Percentiles rank a stretch among this genome's conserved stretches.
Conservation (phyloP, 1,139 yeast species). For the Sugiyamaella castrensis region DNA sequence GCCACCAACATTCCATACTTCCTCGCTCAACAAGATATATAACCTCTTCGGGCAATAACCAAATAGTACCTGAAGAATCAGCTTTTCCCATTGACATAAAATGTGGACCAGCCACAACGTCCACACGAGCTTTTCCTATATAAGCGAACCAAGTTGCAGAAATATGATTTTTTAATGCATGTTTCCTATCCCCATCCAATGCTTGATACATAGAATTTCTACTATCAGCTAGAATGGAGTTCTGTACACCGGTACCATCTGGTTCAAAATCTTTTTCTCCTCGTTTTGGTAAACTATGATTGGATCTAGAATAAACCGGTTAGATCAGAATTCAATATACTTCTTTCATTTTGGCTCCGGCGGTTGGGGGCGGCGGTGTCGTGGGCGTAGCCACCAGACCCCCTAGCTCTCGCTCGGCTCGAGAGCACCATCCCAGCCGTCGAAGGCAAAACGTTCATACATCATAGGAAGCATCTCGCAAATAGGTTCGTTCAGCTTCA, state of each 20-base stretch:
- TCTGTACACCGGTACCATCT: slow-evolving; percentile 67
- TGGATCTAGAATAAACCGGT: not conserved
- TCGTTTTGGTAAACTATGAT: slow-evolving; percentile 48
- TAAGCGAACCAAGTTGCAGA: slow-evolving; percentile 48
- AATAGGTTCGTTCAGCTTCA: no score
- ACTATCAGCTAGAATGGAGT: slow-evolving; percentile 50
- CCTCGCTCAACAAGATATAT: slow-evolving; percentile 84
- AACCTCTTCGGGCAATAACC: slow-evolving; percentile 64
- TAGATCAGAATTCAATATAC: no score
- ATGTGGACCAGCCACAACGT: slow-evolving; percentile 66
- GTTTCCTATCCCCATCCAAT: slow-evolving; percentile 56
- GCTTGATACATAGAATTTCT: slow-evolving; percentile 74
- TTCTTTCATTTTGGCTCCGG: no score
- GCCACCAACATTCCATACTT: slow-evolving; percentile 55
- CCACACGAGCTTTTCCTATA: slow-evolving; percentile 46
- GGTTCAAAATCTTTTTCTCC: slow-evolving; percentile 91
- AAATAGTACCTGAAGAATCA: slow-evolving; percentile 46
- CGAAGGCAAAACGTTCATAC: no score
- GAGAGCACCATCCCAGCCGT: no score
- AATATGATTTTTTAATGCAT: slow-evolving; percentile 42
- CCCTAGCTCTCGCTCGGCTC: no score
- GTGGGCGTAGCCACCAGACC: no score
- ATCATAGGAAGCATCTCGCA: no score
- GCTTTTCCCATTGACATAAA: slow-evolving; percentile 70
- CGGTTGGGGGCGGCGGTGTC: no score